These are phyloP conservation scores for Aspergillus calidoustus DNA, from an alignment of 2,329 filamentous ascomycete genomes.

Conservation along the genomic window DNA sequence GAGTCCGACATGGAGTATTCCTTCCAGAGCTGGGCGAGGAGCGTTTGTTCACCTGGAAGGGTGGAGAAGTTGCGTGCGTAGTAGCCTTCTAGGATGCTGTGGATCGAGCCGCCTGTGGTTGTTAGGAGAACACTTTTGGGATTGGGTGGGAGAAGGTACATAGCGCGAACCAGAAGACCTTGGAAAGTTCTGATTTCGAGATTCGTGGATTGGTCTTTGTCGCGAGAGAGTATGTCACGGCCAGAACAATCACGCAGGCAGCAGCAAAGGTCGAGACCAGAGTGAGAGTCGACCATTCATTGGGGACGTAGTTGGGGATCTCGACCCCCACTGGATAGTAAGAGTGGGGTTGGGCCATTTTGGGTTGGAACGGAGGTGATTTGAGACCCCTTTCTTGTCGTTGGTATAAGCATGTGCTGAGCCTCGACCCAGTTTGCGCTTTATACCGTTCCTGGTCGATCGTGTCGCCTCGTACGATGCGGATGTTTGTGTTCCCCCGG, in stretches of 20 bases:
- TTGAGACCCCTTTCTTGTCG: neutral
- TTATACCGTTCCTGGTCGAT: too few relatives aligned
- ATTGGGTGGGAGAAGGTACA: slow-evolving; percentile 3
- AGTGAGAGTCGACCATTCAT: slow-evolving; percentile 8
- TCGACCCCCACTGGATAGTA: slow-evolving; percentile 18
- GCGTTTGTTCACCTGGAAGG: slow-evolving; percentile 66
- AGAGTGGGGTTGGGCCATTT: slow-evolving; percentile 10
- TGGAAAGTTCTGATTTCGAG: slow-evolving; percentile 7
- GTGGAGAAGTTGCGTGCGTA: slow-evolving; percentile 68
- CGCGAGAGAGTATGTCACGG: slow-evolving; percentile 1
- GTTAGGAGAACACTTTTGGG: slow-evolving; percentile 42
- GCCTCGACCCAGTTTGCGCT: too few relatives aligned
- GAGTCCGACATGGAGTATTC: slow-evolving; percentile 85
- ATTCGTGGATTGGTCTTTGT: slow-evolving; percentile 12
- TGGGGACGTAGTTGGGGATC: slow-evolving; percentile 20
- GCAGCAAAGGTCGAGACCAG: slow-evolving; percentile 18
- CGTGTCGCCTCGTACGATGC: too few relatives aligned
- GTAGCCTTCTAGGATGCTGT: slow-evolving; percentile 80
- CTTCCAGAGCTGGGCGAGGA: slow-evolving; percentile 85
- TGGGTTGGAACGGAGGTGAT: neutral
- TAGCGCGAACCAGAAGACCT: slow-evolving; percentile 15
- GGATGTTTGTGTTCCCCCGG: too few relatives aligned
- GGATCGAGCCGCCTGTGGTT: slow-evolving; percentile 51
- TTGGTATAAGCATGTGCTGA: neutral
- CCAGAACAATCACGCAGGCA: neutral